phyloP scores from a whole-genome alignment of 1,284 basidiomycete species.

The Porogramme epimiltina region DNA sequence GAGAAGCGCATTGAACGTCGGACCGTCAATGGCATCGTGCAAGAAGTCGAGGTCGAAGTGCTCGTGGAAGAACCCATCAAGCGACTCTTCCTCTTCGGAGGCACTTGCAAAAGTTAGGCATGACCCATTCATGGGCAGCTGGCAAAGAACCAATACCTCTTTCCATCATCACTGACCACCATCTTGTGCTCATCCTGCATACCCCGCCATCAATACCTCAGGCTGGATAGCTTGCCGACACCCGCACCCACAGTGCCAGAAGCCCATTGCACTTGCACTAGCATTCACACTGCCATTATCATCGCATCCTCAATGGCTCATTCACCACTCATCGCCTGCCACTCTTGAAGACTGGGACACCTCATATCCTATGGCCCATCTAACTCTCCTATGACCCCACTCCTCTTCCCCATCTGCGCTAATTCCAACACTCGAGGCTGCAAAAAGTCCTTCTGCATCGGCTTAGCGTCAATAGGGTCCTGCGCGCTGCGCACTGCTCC shows the following conservation, averaged over 20 bases:
- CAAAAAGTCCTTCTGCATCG: constrained; percentile 18
- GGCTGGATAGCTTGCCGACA: constrained; percentile 22
- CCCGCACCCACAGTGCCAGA: constrained; percentile 19
- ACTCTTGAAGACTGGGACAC: constrained; percentile 14
- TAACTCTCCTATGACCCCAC: constrained; percentile 20
- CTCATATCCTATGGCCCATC: constrained; percentile 14
- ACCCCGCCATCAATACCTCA: constrained; percentile 23
- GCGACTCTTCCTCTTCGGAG: constrained; percentile 52
- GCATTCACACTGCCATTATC: constrained; percentile 2
- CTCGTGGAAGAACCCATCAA: constrained; percentile 49
- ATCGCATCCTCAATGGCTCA: constrained; percentile 10
- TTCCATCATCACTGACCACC: constrained; percentile 2
- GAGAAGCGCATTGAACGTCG: constrained; percentile 49
- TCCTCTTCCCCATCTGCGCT: constrained; percentile 11
- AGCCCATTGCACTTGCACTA: neutral
- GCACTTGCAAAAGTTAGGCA: constrained; percentile 22
- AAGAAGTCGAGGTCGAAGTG: constrained; percentile 51
- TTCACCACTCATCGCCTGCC: constrained; percentile 18
- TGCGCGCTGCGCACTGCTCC: constrained; percentile 2
- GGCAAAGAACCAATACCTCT: constrained; percentile 18
- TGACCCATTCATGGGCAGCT: constrained; percentile 7
- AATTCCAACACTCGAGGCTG: constrained; percentile 4
- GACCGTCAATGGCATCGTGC: constrained; percentile 54
- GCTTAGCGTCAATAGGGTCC: constrained; percentile 7
- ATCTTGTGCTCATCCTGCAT: constrained; percentile 9